Percentiles rank a stretch among this genome's conserved stretches.
Conservation (phyloP, 140 eudicot species). For the Oenanthe javanica region DNA sequence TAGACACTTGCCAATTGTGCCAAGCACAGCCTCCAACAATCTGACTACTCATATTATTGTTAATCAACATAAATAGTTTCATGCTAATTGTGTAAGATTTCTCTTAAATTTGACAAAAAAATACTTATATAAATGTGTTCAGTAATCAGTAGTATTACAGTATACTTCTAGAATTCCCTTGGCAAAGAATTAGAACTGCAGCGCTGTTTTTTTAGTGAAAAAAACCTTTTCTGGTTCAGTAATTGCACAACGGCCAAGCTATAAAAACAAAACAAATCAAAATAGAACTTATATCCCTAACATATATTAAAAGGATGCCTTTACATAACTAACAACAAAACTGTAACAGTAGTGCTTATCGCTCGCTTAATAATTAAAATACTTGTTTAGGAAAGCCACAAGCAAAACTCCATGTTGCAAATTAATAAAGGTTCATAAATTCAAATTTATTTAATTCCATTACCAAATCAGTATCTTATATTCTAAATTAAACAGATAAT, state of each 20-base stretch:
- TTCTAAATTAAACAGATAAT: neutral
- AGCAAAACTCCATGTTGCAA: neutral
- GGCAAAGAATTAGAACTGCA: neutral
- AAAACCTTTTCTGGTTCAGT: neutral
- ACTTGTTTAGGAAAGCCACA: neutral
- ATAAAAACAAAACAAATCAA: neutral
- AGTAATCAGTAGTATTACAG: neutral
- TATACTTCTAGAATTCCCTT: neutral
- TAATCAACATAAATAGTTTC: neutral
- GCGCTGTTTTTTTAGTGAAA: neutral
- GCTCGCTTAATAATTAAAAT: neutral
- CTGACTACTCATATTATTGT: neutral
- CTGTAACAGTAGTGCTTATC: neutral
- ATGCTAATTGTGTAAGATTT: neutral
- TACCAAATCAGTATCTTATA: neutral
- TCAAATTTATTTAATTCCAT: neutral
- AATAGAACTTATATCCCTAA: neutral
- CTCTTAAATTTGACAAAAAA: neutral
- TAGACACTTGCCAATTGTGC: neutral
- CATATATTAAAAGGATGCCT: neutral
- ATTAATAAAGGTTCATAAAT: neutral
- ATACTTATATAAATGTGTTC: neutral
- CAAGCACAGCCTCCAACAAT: neutral
- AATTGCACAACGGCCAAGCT: neutral
- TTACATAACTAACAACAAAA: neutral